Conservation (phyloP, 805 yeast genomes). For the Candida sonorensis region DNA sequence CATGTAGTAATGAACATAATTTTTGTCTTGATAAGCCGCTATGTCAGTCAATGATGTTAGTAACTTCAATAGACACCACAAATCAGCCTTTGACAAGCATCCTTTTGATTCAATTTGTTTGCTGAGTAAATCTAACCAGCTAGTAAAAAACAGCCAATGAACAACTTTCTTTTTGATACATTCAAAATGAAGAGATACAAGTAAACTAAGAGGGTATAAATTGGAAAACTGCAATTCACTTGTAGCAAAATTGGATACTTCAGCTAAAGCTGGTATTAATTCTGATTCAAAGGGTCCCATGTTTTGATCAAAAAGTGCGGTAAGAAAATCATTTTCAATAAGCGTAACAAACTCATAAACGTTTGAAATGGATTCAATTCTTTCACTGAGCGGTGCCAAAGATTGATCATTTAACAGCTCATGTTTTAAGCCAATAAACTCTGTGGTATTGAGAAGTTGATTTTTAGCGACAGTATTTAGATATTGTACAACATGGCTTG, state of each 20-base stretch:
- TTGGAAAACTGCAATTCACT: conserved; percentile 8
- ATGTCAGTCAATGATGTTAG: conserved; percentile 10
- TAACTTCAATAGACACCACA: conserved; percentile 12
- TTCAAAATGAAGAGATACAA: conserved; percentile 14
- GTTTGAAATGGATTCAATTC: conserved; percentile 17
- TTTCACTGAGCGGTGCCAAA: conserved; percentile 17
- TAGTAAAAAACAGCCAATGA: conserved; percentile 22
- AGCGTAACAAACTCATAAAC: conserved; percentile 15
- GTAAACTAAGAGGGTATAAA: conserved; percentile 12
- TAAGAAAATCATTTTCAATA: conserved; percentile 17
- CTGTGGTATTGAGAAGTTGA: conserved; percentile 12
- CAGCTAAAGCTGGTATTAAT: conserved; percentile 9
- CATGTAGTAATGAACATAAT: too few species aligned
- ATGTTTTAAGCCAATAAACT: conserved; percentile 11
- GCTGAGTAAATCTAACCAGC: conserved; percentile 17
- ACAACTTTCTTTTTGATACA: conserved; percentile 2
- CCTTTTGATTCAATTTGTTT: conserved; percentile 3
- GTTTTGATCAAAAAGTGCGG: conserved; percentile 8
- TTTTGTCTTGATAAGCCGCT: too few species aligned
- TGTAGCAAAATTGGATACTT: conserved; percentile 6
- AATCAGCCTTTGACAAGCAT: conserved; percentile 10
- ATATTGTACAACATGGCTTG: conserved; percentile 17
- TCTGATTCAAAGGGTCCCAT: conserved; percentile 11
- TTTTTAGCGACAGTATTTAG: conserved; percentile 18
- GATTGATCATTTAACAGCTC: conserved; percentile 15